Base-by-base conservation (phyloP, 306 rosid genomes). In the Calophaca sinica region DNA sequence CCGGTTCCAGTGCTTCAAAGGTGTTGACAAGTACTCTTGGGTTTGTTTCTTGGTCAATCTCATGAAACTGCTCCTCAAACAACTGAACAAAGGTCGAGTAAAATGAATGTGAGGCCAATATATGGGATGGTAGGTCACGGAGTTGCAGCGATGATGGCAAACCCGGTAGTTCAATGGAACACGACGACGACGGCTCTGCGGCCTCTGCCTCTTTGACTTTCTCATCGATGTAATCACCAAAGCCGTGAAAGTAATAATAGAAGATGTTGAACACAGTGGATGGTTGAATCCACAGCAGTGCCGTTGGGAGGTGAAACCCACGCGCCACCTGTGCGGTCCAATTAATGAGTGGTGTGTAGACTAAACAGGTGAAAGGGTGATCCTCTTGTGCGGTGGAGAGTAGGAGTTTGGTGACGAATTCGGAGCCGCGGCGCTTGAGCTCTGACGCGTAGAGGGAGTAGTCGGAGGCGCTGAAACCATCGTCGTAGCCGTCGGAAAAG, bases 401-500 rank as follows among this genome's bases (percentile, higher is more conserved):
- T 3, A 86, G 44, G 60, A 81, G 75, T 10, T 79, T 44, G 14
- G 66, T 3, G 0, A 85, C 6, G 14, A 71, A 75, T 51, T 81
- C 67, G 3, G 79, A 72, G 49, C 91, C 86, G 0, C 75, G 68
- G 0, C 80, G 79, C 31, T 11, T 72, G 33, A 85, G 3, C 50
- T 87, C 83, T 0, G 68, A 53, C 0, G 11, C 0, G 76, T 62
- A 68, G 50, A 12, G 67, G 0, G 4, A 0, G 9, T 1, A 0
- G 1, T 45, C 41, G 6, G 50, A 5, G 9, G 5, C 1, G 11
- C 20, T 53, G 52, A 53, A 48, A 2, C 77, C 84, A 0, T 60
- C 77, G 46, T 86, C 88, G 6, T 35, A 75, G 65, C 87, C 93
- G 13, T 84, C 90, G 10, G 86, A 84, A 80, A 82, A 77, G 20